Conservation (phyloP, 805 yeast species). For the Suhomyces sp. region DNA sequence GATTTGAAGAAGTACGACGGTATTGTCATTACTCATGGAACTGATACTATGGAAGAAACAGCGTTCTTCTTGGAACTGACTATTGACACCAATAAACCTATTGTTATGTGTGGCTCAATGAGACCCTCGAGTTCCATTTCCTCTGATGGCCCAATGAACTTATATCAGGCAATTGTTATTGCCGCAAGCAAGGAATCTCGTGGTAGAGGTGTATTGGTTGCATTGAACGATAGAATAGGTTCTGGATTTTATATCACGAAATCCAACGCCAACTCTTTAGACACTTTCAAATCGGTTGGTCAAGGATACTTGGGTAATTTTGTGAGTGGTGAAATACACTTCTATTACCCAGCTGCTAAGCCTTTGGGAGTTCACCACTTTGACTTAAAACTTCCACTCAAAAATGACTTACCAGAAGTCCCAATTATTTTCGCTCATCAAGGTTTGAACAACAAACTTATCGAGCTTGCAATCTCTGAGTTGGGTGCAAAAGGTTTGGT, state of each 20-base stretch:
- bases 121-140: constrained; percentile 69
- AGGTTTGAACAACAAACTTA: constrained; percentile 49
- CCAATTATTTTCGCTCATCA: constrained; percentile 62
- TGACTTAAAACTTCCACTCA: constrained; percentile 23
- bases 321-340: constrained; percentile 63
- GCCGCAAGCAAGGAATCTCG: constrained; percentile 51
- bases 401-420: constrained; percentile 42
- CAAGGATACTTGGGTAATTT: constrained; percentile 72
- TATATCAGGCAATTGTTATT: constrained; percentile 65
- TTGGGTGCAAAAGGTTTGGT: constrained; percentile 53
- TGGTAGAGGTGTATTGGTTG: constrained; percentile 61
- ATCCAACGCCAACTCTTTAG: constrained; percentile 66
- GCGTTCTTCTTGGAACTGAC: constrained; percentile 59
- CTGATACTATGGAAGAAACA: constrained; percentile 67
- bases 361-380: constrained; percentile 50
- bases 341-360: constrained; percentile 59
- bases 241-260: constrained; percentile 70
- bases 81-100: constrained; percentile 45
- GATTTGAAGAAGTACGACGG: constrained; percentile 51
- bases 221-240: constrained; percentile 65
- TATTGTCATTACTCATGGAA: constrained; percentile 68
- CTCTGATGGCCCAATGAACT: constrained; percentile 71
- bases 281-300: constrained; percentile 64
- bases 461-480: constrained; percentile 45
- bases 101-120: constrained; percentile 72